Conservation (phyloP, 2,329 filamentous ascomycete genomes). For the Fusarium setosum region DNA sequence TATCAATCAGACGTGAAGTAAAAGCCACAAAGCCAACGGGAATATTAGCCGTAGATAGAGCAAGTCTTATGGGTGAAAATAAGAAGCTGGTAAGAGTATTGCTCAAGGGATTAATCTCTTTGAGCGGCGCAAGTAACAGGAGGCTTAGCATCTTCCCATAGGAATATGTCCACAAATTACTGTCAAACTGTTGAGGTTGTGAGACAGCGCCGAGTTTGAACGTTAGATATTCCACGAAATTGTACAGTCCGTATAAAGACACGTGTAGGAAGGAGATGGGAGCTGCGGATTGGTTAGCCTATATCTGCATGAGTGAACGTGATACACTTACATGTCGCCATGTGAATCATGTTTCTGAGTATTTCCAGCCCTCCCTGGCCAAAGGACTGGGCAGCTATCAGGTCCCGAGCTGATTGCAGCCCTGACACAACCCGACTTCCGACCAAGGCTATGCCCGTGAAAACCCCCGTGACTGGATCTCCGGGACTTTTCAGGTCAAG, state of each 20-base stretch:
- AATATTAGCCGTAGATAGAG: neutral
- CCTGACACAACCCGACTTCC: neutral
- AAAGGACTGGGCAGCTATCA: neutral
- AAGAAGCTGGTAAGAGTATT: neutral
- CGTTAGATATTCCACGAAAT: neutral
- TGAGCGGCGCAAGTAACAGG: neutral
- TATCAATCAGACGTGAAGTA: neutral
- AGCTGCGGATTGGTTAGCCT: neutral
- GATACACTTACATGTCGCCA: neutral
- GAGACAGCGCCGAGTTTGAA: neutral
- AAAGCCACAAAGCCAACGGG: neutral
- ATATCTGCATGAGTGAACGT: neutral
- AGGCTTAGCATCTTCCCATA: neutral
- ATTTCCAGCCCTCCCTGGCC: neutral
- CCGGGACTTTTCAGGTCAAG: neutral
- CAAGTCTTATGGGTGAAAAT: neutral
- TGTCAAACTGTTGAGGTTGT: conserved; percentile 1
- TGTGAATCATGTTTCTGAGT: no score
- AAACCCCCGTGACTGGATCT: neutral
- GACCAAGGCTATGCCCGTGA: neutral
- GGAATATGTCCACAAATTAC: neutral
- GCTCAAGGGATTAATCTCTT: neutral
- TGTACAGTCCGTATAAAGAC: neutral
- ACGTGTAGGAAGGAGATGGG: neutral
- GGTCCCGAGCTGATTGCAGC: neutral